phyloP scores from a whole-genome alignment of 169 alveolate genomes.

The Toxoplasma gondii region DNA sequence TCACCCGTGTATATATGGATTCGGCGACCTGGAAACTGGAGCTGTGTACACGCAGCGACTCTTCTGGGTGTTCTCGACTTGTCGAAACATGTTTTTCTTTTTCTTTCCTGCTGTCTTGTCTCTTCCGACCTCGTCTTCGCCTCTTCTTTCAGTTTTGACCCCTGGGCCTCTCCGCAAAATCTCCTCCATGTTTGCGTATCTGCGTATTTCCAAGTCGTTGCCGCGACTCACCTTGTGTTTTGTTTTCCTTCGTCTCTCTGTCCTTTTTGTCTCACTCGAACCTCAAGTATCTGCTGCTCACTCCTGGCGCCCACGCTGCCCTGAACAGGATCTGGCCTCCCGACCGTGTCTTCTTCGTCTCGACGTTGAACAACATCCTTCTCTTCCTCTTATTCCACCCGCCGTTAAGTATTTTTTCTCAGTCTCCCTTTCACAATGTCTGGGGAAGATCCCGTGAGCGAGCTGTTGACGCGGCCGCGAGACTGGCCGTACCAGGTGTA shows the following conservation, averaged over 20 bases:
- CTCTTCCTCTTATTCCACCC: not conserved
- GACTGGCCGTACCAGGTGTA: conserved; percentile 61
- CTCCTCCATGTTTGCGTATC: not conserved
- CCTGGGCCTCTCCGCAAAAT: not conserved
- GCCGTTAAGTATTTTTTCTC: not conserved
- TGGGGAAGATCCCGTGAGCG: not conserved
- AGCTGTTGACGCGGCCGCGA: not conserved
- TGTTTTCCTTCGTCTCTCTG: not conserved
- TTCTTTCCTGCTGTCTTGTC: not conserved
- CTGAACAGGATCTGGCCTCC: too few relatives aligned
- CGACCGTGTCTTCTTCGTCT: too few relatives aligned
- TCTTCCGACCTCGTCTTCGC: not conserved
- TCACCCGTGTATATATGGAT: not conserved
- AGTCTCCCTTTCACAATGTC: not conserved
- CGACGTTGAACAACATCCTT: not conserved
- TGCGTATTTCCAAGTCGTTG: conserved; percentile 1
- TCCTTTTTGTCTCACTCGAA: not conserved
- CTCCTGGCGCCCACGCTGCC: too few relatives aligned
- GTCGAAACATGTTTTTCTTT: not conserved
- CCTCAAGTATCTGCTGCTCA: not conserved
- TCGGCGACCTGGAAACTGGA: not conserved
- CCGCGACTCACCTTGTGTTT: not conserved
- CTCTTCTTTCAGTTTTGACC: not conserved
- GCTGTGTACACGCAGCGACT: not conserved
- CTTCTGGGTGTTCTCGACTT: not conserved